These are phyloP conservation scores for Ceratocystis eucalypticola DNA, from an alignment of 2,329 filamentous ascomycete genomes.

Conservation along the genomic window DNA sequence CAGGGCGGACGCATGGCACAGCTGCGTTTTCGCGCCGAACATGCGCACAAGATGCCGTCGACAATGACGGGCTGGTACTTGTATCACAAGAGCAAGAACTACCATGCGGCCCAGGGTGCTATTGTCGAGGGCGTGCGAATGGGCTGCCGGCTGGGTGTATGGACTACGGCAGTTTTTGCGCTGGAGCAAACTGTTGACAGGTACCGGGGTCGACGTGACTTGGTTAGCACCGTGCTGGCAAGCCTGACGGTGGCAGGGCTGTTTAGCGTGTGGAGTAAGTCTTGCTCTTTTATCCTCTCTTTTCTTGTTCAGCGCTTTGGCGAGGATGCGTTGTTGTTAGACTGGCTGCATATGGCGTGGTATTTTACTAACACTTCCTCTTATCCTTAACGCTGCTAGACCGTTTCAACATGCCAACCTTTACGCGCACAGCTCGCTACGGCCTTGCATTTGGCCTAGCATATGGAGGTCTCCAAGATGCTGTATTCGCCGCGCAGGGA, in stretches of 20 bases:
- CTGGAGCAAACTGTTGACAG: conserved; percentile 78
- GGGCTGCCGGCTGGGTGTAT: conserved; percentile 55
- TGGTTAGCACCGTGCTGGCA: conserved; percentile 67
- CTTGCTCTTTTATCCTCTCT: not conserved
- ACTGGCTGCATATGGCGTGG: not conserved
- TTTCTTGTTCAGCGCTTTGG: not conserved
- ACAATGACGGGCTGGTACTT: conserved; percentile 84
- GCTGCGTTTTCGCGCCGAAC: conserved; percentile 83
- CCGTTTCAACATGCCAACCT: conserved; percentile 63
- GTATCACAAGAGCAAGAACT: conserved; percentile 98
- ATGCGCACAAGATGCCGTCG: conserved; percentile 81
- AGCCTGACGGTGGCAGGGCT: conserved; percentile 71
- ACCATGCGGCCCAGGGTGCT: conserved; percentile 65
- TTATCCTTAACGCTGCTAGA: conserved; percentile 35
- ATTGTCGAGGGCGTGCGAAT: conserved; percentile 66
- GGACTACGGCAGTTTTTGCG: conserved; percentile 62
- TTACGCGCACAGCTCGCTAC: conserved; percentile 63
- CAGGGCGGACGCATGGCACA: conserved; percentile 62
- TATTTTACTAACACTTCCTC: not conserved
- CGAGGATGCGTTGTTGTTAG: not conserved
- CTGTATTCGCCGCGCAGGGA: conserved; percentile 53
- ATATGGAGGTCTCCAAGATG: conserved; percentile 73
- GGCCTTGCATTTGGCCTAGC: conserved; percentile 65
- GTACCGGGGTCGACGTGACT: conserved; percentile 55
- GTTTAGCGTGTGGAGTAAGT: conserved; percentile 76